Percentiles rank a stretch among this genome's conserved stretches.
These are phyloP conservation scores for Rhizoctonia solani DNA, from an alignment of 1,284 basidiomycete genomes.

Conservation along the genomic window DNA sequence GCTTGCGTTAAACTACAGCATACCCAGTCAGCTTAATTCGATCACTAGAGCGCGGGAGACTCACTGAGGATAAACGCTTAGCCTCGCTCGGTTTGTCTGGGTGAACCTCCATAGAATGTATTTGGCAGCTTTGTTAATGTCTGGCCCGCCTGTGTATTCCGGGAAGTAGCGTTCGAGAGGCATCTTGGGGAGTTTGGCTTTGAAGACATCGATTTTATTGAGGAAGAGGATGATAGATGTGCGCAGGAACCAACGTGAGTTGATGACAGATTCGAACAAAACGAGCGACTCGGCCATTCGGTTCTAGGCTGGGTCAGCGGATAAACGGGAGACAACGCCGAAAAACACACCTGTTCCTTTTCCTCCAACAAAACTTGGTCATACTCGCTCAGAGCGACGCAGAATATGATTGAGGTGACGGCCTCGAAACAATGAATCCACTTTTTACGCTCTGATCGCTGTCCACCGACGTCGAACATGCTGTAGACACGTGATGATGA, in stretches of 20 bases:
- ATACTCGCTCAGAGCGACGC: conserved; percentile 92
- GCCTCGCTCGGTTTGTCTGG: conserved; percentile 85
- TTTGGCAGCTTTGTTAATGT: conserved; percentile 97
- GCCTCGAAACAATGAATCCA: conserved; percentile 96
- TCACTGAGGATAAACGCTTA: conserved; percentile 92
- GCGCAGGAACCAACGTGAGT: conserved; percentile 95
- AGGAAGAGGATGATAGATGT: conserved; percentile 93
- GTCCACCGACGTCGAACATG: conserved; percentile 94
- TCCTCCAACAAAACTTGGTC: conserved; percentile 87
- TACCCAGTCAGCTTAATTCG: neutral
- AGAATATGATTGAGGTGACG: conserved; percentile 95
- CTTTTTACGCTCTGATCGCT: conserved; percentile 91
- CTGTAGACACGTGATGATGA: conserved; percentile 26
- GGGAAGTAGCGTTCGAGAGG: conserved; percentile 91
- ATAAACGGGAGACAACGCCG: neutral
- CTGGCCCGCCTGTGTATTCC: conserved; percentile 88
- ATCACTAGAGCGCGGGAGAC: conserved; percentile 46
- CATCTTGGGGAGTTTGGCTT: conserved; percentile 36
- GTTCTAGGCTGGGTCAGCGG: conserved; percentile 60
- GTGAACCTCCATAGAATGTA: conserved; percentile 98
- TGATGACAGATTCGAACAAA: conserved; percentile 95
- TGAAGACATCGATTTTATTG: conserved; percentile 63
- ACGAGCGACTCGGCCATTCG: conserved; percentile 94
- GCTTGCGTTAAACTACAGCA: conserved; percentile 70
- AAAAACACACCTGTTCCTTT: conserved; percentile 64